Evolutionary conservation across 2,329 filamentous ascomycete species (phyloP).

Genomic region (Elsinoe ampelina): DNA sequence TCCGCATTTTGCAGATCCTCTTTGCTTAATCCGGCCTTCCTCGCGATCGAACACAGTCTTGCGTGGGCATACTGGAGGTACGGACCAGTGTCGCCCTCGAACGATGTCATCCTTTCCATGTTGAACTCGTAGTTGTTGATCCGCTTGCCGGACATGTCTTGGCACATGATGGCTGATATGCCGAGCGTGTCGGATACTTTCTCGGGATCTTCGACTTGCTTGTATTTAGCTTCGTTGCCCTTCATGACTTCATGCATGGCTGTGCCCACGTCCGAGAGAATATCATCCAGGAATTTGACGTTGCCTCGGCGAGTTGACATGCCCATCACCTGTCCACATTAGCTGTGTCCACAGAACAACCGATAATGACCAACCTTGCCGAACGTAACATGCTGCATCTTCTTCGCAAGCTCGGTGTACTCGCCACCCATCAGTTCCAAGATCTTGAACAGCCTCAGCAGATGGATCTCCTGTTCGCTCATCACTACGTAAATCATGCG

Average conservation of each 20-base stretch:
- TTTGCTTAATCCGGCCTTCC: constrained; percentile 45
- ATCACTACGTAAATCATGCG: constrained; percentile 61
- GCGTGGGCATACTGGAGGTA: constrained; percentile 78
- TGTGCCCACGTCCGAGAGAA: constrained; percentile 56
- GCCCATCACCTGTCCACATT: constrained; percentile 46
- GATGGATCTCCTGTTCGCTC: constrained; percentile 54
- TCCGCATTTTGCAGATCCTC: constrained; percentile 55
- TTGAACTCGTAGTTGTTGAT: constrained; percentile 64
- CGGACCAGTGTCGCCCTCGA: constrained; percentile 76
- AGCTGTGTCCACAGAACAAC: too few relatives aligned
- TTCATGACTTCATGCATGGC: constrained; percentile 98
- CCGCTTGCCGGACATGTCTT: constrained; percentile 95
- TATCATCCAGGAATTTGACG: constrained; percentile 39
- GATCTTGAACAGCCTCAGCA: constrained; percentile 57
- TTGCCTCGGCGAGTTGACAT: constrained; percentile 55
- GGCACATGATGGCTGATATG: constrained; percentile 96
- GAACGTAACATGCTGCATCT: constrained; percentile 56
- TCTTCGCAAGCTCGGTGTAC: constrained; percentile 43
- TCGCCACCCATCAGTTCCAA: constrained; percentile 52
- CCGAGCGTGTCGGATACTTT: constrained; percentile 78
- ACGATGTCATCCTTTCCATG: constrained; percentile 72
- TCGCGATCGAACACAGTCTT: constrained; percentile 52
- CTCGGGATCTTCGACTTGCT: constrained; percentile 75
- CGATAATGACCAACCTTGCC: constrained; percentile 35
- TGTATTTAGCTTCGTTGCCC: constrained; percentile 82